These are phyloP conservation scores for Moesziomyces parantarcticus DNA, from an alignment of 1,284 basidiomycete species.

Conservation along the genomic window DNA sequence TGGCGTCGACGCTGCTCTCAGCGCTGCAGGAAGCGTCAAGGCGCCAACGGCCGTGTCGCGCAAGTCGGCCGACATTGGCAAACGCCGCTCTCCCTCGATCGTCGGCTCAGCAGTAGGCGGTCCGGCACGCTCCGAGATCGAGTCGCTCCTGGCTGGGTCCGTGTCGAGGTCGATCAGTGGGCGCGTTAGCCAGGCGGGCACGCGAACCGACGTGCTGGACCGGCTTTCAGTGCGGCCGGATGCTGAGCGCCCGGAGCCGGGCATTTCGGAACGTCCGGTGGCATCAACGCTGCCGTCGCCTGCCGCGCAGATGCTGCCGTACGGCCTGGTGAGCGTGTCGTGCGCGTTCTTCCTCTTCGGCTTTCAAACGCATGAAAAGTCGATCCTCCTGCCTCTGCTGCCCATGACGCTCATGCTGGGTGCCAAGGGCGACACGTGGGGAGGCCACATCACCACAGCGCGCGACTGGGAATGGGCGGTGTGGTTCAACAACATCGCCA, in stretches of 20 bases:
- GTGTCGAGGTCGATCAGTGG: conserved; percentile 28
- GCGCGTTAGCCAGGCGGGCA: conserved; percentile 12
- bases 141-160: conserved; percentile 52
- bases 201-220: conserved; percentile 1
- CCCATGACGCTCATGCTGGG: conserved; percentile 83
- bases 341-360: conserved; percentile 94
- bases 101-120: conserved; percentile 33
- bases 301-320: conserved; percentile 69
- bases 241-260: conserved; percentile 60
- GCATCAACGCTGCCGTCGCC: conserved; percentile 74
- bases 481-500: conserved; percentile 84
- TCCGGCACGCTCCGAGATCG: conserved; percentile 38
- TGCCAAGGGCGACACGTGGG: conserved; percentile 69
- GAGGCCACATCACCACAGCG: conserved; percentile 70
- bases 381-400: conserved; percentile 85
- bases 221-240: conserved; percentile 46
- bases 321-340: conserved; percentile 62
- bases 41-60: conserved; percentile 11
- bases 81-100: conserved; percentile 43
- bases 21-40: conserved; percentile 19
- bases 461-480: conserved; percentile 79
- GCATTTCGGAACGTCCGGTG: conserved; percentile 70
- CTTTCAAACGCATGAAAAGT: conserved; percentile 95
- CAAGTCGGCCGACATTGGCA: conserved; percentile 16
- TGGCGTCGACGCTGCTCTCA: background rate